phyloP scores from a whole-genome alignment of 2,329 filamentous ascomycete genomes.

The Ambrosiella beaveri region DNA sequence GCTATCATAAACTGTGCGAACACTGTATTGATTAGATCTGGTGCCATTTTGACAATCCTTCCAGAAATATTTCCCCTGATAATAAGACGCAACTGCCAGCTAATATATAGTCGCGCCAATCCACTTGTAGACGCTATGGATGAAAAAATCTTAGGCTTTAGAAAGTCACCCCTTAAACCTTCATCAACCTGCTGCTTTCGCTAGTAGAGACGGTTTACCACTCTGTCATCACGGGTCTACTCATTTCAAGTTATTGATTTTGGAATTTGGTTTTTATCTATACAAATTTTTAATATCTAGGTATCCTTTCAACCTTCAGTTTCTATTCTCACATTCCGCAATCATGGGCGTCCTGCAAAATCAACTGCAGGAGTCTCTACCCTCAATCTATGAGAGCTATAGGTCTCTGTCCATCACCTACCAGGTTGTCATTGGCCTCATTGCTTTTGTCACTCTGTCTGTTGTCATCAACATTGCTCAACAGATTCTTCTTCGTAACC shows the following conservation, averaged over 20 bases:
- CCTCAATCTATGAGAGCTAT: constrained; percentile 32
- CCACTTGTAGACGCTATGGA: background rate
- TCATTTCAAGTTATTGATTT: background rate
- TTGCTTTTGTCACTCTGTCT: constrained; percentile 30
- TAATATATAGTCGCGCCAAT: constrained; percentile 7
- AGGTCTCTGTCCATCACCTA: constrained; percentile 28
- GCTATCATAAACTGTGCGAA: background rate
- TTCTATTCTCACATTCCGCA: constrained; percentile 7
- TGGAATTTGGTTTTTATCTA: background rate
- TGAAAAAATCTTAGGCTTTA: constrained; percentile 1
- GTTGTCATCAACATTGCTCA: constrained; percentile 63
- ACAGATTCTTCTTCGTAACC: constrained; percentile 67
- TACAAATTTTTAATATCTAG: background rate
- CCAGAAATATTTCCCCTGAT: background rate
- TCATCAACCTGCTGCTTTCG: background rate
- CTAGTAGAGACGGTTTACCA: constrained; percentile 6
- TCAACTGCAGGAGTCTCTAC: constrained; percentile 22
- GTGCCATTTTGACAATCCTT: constrained; percentile 6
- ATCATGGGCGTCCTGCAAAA: constrained; percentile 41
- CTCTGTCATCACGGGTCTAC: constrained; percentile 1
- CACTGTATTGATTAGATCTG: background rate
- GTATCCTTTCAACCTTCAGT: background rate
- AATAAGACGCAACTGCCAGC: background rate
- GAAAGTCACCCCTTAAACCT: constrained; percentile 1
- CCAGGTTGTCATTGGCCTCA: constrained; percentile 30